Base-by-base conservation (phyloP, 2,329 filamentous ascomycete species). In the Microdochium nivale region DNA sequence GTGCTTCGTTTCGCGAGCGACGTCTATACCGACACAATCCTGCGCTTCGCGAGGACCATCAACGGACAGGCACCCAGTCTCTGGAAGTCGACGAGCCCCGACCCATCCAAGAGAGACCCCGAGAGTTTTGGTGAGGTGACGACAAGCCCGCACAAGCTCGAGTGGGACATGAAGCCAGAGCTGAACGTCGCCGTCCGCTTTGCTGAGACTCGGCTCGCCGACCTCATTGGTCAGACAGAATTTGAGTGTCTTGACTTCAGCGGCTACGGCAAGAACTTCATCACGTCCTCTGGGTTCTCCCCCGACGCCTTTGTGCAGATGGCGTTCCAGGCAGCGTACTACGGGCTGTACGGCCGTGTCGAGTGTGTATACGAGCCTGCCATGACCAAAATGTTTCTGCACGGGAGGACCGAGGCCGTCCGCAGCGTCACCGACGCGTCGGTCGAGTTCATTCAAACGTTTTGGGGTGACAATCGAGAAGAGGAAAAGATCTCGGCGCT, bases 301-400 rank as follows among this genome's bases (percentile, higher is more conserved):
- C 92, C 94, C 0, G 94, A 97, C 66, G 94, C 94, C 0, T 99
- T 96, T 65, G 88, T 99, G 21, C 94, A 99, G 68, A 97, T 99
- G 92, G 94, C 94, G 0, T 96, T 96, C 73, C 94, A 99, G 68
- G 92, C 92, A 3, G 92, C 94, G 1, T 97, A 99, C 73, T 99
- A 96, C 63, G 94, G 94, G 2, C 78, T 99, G 8, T 99, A 97
- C 61, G 94, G 94, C 2, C 84, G 90, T 3, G 83, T 96, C 1
- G 94, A 97, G 68, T 95, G 90, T 65, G 94, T 91, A 0, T 99
- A 99, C 66, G 94, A 99, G 69, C 94, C 94, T 8, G 92, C 94
- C 43, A 97, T 99, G 94, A 99, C 94, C 49, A 99, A 99, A 68
- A 76, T 87, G 53, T 99, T 83, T 70, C 81, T 95, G 54, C 94